Evolutionary conservation across 352 stramenopile species (phyloP).

Genomic region (Phytophthora foliorum): DNA sequence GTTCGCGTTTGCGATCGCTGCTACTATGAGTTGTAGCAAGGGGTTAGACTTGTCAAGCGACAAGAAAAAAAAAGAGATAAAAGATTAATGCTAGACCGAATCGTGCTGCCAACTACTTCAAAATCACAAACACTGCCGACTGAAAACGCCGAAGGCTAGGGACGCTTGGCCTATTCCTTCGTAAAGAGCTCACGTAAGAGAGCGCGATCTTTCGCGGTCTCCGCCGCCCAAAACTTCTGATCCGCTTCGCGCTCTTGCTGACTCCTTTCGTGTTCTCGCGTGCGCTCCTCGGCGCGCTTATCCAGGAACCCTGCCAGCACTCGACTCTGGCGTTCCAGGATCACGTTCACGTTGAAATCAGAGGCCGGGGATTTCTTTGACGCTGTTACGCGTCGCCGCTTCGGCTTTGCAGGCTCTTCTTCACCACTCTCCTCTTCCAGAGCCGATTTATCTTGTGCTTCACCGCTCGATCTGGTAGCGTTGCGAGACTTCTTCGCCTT

Average conservation of each 20-base stretch:
- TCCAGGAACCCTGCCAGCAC: conserved; percentile 20
- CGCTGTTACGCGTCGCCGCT: conserved; percentile 15
- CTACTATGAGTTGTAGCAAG: conserved; percentile 77
- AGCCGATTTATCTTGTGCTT: background rate
- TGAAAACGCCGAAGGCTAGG: background rate
- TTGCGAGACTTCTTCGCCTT: conserved; percentile 6
- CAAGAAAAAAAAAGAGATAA: background rate
- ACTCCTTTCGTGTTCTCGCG: conserved; percentile 19
- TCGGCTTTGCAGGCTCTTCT: conserved; percentile 4
- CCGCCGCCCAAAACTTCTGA: conserved; percentile 29
- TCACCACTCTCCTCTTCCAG: conserved; percentile 27
- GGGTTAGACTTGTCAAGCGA: background rate
- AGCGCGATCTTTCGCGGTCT: conserved; percentile 33
- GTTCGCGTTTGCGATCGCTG: conserved; percentile 89
- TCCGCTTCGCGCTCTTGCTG: conserved; percentile 30
- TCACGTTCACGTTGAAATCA: conserved; percentile 9
- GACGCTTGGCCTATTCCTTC: conserved; percentile 9
- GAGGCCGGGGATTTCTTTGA: background rate
- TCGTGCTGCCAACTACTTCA: conserved; percentile 1
- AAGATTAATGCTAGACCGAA: background rate
- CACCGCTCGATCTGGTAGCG: background rate
- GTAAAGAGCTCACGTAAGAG: conserved; percentile 31
- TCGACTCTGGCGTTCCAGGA: conserved; percentile 26
- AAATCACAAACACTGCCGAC: background rate
- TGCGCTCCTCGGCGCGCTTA: conserved; percentile 23